These are phyloP conservation scores for Saccharum hybrid DNA, from an alignment of 202 grass and related monocot genomes.

Conservation along the genomic window DNA sequence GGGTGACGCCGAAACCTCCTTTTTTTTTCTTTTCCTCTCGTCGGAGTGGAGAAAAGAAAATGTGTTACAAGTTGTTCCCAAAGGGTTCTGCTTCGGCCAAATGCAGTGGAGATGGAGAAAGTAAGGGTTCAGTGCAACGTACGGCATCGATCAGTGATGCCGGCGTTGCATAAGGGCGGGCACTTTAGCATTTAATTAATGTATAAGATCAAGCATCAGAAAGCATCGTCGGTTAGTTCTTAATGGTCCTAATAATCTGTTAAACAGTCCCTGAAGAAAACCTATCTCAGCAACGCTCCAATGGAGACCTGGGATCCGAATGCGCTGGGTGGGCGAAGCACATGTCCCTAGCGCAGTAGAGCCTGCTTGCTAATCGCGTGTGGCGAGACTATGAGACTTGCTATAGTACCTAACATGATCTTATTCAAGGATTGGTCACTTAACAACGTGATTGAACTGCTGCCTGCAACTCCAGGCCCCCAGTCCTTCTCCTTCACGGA, in stretches of 20 bases:
- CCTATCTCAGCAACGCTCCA: not conserved
- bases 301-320: not conserved
- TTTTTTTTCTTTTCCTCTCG: not conserved
- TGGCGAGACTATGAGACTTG: too few relatives aligned
- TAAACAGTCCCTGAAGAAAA: not conserved
- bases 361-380: not conserved
- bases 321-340: not conserved
- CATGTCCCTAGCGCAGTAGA: not conserved
- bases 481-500: not conserved
- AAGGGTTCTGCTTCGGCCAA: conserved; percentile 23
- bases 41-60: not conserved
- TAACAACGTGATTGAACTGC: conserved; percentile 4
- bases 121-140: not conserved
- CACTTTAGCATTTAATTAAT: not conserved
- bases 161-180: not conserved
- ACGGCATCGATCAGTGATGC: not conserved
- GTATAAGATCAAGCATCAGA: not conserved
- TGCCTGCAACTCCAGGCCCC: not conserved
- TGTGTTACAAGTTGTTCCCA: not conserved
- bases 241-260: conserved; percentile 4
- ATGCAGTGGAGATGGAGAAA: not conserved
- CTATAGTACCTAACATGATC: conserved; percentile 6
- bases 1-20: not conserved
- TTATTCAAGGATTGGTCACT: conserved; percentile 17
- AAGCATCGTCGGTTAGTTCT: not conserved